These are phyloP conservation scores for Kwoniella newhampshirensis DNA, from an alignment of 768 basidiomycete genomes.

Conservation along the genomic window DNA sequence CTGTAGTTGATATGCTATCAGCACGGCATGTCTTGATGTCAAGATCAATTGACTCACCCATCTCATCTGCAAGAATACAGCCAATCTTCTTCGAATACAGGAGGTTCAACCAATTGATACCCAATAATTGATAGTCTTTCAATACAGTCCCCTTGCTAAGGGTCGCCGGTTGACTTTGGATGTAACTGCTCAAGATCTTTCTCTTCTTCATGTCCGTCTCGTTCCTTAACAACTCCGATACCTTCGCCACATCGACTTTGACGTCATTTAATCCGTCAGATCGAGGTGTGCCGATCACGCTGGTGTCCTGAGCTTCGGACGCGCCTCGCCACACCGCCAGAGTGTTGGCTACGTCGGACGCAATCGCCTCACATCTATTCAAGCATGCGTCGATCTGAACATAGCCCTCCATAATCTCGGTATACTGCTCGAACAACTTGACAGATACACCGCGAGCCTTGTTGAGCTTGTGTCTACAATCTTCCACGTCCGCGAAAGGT, in stretches of 20 bases:
- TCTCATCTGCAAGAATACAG: constrained; percentile 97
- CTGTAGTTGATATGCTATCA: constrained; percentile 55
- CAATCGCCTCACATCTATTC: constrained; percentile 82
- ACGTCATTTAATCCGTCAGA: constrained; percentile 49
- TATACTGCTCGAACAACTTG: constrained; percentile 86
- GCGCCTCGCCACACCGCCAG: constrained; percentile 73
- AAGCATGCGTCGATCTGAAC: constrained; percentile 84
- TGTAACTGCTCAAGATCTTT: constrained; percentile 60
- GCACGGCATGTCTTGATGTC: background rate
- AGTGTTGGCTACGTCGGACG: constrained; percentile 66
- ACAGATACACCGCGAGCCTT: constrained; percentile 91
- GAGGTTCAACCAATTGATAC: constrained; percentile 95
- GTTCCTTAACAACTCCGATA: constrained; percentile 50
- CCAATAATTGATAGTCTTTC: constrained; percentile 95
- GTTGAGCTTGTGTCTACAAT: constrained; percentile 74
- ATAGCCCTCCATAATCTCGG: constrained; percentile 71
- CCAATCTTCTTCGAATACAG: constrained; percentile 76
- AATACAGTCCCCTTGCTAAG: constrained; percentile 69
- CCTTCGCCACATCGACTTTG: constrained; percentile 48
- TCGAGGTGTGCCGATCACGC: constrained; percentile 38
- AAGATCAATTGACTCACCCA: constrained; percentile 65
- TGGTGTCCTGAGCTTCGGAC: constrained; percentile 23
- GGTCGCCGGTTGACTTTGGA: constrained; percentile 70
- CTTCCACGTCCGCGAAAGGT: constrained; percentile 74
- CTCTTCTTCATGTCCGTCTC: constrained; percentile 45